These are phyloP conservation scores for Myrmaecium sp. DNA, from an alignment of 2,329 filamentous ascomycete genomes.

Conservation along the genomic window DNA sequence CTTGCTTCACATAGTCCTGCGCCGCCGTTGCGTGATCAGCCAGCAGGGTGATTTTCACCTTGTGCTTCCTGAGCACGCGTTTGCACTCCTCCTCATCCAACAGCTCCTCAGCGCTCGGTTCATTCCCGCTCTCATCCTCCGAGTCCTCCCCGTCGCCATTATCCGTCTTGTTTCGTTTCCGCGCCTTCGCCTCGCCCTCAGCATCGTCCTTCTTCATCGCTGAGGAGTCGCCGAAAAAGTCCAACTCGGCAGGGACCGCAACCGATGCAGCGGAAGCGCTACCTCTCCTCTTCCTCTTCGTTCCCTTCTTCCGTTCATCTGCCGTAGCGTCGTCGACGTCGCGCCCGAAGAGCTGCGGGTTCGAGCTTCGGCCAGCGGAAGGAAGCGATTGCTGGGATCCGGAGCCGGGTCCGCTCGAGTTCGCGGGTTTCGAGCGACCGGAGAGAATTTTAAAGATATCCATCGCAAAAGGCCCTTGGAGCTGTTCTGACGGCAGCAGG, in stretches of 20 bases:
- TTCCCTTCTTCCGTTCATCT: slow-evolving; percentile 9
- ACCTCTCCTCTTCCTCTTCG: slow-evolving; percentile 27
- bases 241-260: slow-evolving; percentile 18
- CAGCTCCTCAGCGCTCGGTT: slow-evolving; percentile 4
- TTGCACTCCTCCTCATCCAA: slow-evolving; percentile 57
- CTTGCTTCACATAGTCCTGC: slow-evolving; percentile 21
- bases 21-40: slow-evolving; percentile 26
- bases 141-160: not conserved
- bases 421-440: slow-evolving; percentile 44
- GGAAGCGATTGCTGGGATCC: slow-evolving; percentile 34
- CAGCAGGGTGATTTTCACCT: slow-evolving; percentile 71
- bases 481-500: no score
- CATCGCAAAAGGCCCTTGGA: no score
- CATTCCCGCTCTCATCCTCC: slow-evolving; percentile 3
- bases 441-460: slow-evolving; percentile 60
- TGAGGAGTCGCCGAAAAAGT: slow-evolving; percentile 24
- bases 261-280: slow-evolving; percentile 7
- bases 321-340: slow-evolving; percentile 26
- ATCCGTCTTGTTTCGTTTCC: slow-evolving; percentile 1
- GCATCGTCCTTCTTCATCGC: slow-evolving; percentile 3
- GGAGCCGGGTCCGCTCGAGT: slow-evolving; percentile 15
- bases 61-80: slow-evolving; percentile 59
- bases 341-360: slow-evolving; percentile 49
- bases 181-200: not conserved
- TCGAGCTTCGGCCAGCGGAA: slow-evolving; percentile 45